phyloP scores from a whole-genome alignment of 2,329 filamentous ascomycete genomes.

The Xylaria sp. region DNA sequence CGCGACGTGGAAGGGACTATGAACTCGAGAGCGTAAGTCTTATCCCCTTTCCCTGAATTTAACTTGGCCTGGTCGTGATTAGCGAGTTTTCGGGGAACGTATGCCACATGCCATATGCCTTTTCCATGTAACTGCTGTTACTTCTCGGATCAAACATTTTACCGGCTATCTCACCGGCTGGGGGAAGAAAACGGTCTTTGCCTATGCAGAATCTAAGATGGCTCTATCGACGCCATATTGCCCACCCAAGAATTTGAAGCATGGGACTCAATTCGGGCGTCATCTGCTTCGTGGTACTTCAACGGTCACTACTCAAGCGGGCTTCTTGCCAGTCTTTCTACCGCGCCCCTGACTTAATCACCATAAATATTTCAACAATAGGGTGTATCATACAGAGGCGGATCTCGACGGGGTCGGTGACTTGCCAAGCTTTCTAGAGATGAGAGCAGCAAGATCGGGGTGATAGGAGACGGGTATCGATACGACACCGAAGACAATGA shows the following conservation, averaged over 20 bases:
- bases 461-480: neutral
- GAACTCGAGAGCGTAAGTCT: conserved; percentile 78
- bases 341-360: neutral
- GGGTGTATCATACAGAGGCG: neutral
- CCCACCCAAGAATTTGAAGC: no score
- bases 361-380: neutral
- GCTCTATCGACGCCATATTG: no score
- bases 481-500: neutral
- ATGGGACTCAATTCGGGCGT: no score
- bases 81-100: conserved; percentile 1
- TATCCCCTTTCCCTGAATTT: conserved; percentile 18
- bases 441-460: neutral
- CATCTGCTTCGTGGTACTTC: no score
- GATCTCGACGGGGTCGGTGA: neutral
- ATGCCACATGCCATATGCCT: conserved; percentile 3
- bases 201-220: no score
- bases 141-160: no score
- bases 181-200: no score
- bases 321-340: neutral
- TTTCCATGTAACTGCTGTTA: no score
- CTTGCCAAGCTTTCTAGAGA: neutral
- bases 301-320: no score
- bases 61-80: conserved; percentile 13
- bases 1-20: conserved; percentile 75
- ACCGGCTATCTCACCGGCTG: no score